Conservation (phyloP, 352 stramenopile species). For the Synura sp. region DNA sequence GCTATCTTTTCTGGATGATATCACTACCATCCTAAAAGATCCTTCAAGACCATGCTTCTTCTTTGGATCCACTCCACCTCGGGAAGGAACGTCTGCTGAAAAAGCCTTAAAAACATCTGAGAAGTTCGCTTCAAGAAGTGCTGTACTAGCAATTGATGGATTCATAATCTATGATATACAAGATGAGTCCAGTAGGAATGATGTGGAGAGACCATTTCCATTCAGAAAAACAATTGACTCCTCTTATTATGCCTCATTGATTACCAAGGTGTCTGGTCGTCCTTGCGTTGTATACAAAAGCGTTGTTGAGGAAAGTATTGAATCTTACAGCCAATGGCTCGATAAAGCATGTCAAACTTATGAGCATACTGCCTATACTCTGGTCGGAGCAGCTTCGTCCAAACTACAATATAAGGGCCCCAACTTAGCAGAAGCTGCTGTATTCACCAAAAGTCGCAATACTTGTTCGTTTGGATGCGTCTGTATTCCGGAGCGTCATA, state of each 20-base stretch:
- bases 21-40: background rate
- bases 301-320: constrained; percentile 47
- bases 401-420: constrained; percentile 47
- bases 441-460: background rate
- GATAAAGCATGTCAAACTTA: constrained; percentile 45
- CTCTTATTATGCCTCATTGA: constrained; percentile 48
- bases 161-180: constrained; percentile 64
- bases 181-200: constrained; percentile 53
- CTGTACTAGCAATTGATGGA: constrained; percentile 54
- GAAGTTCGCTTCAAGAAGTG: constrained; percentile 54
- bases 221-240: constrained; percentile 56
- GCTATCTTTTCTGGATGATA: background rate
- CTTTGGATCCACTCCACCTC: constrained; percentile 49
- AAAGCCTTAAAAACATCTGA: constrained; percentile 50
- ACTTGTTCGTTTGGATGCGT: constrained; percentile 54
- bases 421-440: constrained; percentile 47
- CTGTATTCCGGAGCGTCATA: constrained; percentile 58
- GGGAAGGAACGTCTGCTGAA: constrained; percentile 49
- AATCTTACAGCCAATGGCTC: constrained; percentile 54
- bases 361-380: constrained; percentile 52
- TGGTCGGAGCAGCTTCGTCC: constrained; percentile 52
- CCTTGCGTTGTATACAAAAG: constrained; percentile 58
- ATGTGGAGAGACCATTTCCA: constrained; percentile 53
- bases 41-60: constrained; percentile 46
- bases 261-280: constrained; percentile 47